Evolutionary conservation across 2,329 filamentous ascomycete genomes (phyloP), one percentile per base, ranked within the genome.

Genomic region (Cadophora sp.): DNA sequence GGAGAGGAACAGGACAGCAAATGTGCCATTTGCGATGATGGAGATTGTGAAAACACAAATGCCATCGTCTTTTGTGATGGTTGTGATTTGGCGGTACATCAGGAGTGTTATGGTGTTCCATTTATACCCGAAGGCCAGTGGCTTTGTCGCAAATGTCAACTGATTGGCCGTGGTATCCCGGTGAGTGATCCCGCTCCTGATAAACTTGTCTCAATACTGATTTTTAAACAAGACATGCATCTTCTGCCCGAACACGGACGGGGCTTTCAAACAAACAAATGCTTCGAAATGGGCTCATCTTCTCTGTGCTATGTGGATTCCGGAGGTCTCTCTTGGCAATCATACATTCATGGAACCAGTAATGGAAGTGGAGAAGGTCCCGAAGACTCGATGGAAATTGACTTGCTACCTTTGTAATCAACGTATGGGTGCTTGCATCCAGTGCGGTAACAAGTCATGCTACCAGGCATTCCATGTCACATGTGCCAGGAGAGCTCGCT

Each of bases 21-120:
- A 80, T 99, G 96, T 78, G 94, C 93, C 26, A 97, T 99, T 67
- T 99, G 96, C 78, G 96, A 99, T 77, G 96, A 99, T 77, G 96
- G 96, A n/a, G 96, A 99, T 77, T 99, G 96, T 77, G 96, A 99
- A 81, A 99, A 99, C 79, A 97, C 96, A 26, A 99, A 99, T 77
- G 96, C 96, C 0, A 99, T 99, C 76, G 96, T 99, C 26, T 99
- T 99, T 78, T 99, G 96, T 79, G 96, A 99, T 78, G 96, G 96
- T 3, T 99, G 96, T 80, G 97, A 99, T 80, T 84, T 99, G 62
- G 96, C 96, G 3, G 96, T 99, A 11, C 96, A 99, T 80, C 96
- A 99, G 79, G 96, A 99, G 82, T 99, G 96, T 80, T 99, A 99
- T 78, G 96, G 96, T 66, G 96, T 99, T 58, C 96, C 96, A 0